phyloP scores from a whole-genome alignment of 371 early-diverging fungal genomes.

The Syncephalastrum racemosum region DNA sequence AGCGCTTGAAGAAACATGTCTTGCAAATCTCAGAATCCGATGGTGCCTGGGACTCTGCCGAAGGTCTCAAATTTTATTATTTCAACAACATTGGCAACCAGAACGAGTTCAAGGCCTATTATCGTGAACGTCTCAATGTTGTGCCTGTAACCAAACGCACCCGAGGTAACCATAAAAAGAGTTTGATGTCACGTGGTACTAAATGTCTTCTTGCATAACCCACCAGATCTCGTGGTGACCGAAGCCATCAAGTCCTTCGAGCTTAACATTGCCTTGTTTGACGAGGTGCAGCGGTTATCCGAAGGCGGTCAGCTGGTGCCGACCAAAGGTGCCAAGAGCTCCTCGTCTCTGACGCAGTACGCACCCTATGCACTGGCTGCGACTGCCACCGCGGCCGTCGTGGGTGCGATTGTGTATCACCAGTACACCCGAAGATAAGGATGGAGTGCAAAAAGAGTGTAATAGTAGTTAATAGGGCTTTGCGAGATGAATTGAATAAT shows the following conservation, averaged over 20 bases:
- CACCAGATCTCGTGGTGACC: conserved; percentile 34
- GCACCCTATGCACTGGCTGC: neutral
- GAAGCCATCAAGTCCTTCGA: conserved; percentile 47
- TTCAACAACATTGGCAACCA: conserved; percentile 54
- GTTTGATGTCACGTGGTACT: neutral
- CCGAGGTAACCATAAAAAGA: conserved; percentile 25
- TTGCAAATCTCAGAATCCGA: conserved; percentile 32
- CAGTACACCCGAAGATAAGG: too few species aligned
- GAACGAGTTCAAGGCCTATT: conserved; percentile 57
- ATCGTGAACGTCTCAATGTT: conserved; percentile 55
- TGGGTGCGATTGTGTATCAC: too few species aligned
- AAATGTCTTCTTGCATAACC: neutral
- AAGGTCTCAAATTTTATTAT: conserved; percentile 53
- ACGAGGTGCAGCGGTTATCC: conserved; percentile 43
- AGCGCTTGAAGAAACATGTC: conserved; percentile 54
- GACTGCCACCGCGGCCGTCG: neutral
- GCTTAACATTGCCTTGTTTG: conserved; percentile 49
- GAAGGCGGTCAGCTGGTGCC: conserved; percentile 27
- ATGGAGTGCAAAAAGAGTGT: too few species aligned
- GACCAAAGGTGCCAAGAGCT: conserved; percentile 2
- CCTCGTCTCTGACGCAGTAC: neutral
- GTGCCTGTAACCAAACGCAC: conserved; percentile 32
- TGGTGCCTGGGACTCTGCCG: conserved; percentile 38
- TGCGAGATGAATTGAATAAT: too few species aligned
- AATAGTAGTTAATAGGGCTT: too few species aligned